Conservation (phyloP, 345 rosid genomes). For the Brassica carinata region DNA sequence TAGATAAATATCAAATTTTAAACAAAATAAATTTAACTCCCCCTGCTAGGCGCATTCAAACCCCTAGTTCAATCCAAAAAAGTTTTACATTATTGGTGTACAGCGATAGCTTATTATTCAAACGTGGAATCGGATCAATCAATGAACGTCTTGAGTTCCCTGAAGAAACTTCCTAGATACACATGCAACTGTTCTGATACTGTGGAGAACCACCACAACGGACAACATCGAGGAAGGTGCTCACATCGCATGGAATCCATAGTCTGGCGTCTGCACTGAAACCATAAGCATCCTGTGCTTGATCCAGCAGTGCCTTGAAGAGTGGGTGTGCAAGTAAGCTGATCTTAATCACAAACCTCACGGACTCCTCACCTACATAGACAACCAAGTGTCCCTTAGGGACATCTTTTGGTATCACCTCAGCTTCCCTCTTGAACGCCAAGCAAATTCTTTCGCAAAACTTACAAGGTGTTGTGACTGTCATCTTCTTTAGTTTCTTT, state of each 20-base stretch:
- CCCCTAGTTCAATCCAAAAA: background rate
- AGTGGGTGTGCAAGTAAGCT: constrained; percentile 71
- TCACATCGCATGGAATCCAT: constrained; percentile 80
- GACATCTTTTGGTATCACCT: constrained; percentile 69
- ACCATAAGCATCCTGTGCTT: constrained; percentile 68
- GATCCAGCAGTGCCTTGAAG: constrained; percentile 76
- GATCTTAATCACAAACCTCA: constrained; percentile 70
- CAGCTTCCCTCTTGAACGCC: constrained; percentile 46
- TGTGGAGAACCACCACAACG: constrained; percentile 57
- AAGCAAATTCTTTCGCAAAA: constrained; percentile 55
- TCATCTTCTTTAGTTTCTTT: constrained; percentile 61
- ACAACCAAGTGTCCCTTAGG: constrained; percentile 86
- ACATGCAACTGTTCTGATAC: constrained; percentile 41
- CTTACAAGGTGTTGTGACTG: constrained; percentile 48
- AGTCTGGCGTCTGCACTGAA: constrained; percentile 63
- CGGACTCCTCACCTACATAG: constrained; percentile 71
- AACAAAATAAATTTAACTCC: too few species aligned
- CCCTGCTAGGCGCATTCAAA: too few species aligned
- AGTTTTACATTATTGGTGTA: background rate
- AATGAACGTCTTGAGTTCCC: constrained; percentile 32
- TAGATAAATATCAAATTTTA: too few species aligned
- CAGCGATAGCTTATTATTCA: background rate
- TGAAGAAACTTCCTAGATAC: constrained; percentile 39
- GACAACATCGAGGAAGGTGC: constrained; percentile 67
- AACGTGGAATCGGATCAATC: constrained; percentile 15